These are phyloP conservation scores for Phialemoniopsis sp. DNA, from an alignment of 2,329 filamentous ascomycete genomes.

Conservation along the genomic window DNA sequence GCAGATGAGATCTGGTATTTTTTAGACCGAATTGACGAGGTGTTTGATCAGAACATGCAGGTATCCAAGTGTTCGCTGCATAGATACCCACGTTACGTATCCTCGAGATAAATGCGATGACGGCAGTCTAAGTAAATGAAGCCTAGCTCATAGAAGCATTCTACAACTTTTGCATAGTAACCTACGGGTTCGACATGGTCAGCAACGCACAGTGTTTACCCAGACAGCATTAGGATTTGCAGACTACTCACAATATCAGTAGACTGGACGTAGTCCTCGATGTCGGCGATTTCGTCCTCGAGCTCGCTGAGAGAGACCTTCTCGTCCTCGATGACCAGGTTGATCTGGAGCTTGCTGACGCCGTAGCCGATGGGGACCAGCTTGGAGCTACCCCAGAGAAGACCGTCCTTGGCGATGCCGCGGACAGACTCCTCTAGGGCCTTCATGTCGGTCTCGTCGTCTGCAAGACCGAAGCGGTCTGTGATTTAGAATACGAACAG, in stretches of 20 bases:
- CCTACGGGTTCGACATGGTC: no score
- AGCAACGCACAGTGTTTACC: no score
- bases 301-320: constrained; percentile 88
- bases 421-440: constrained; percentile 78
- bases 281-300: constrained; percentile 73
- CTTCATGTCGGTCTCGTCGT: constrained; percentile 91
- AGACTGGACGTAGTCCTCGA: constrained; percentile 96
- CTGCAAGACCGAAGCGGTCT: constrained; percentile 37
- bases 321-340: constrained; percentile 94
- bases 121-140: no score
- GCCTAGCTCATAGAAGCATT: no score
- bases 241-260: constrained; percentile 84
- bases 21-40: no score
- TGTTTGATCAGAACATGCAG: no score
- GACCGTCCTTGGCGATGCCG: constrained; percentile 83
- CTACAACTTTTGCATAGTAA: no score
- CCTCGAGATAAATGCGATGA: no score
- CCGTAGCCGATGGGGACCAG: constrained; percentile 89
- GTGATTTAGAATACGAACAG: constrained; percentile 8
- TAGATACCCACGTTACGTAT: no score
- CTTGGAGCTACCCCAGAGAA: constrained; percentile 92
- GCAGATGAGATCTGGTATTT: no score
- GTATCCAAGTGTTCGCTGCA: no score
- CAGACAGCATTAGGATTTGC: no score
- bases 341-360: constrained; percentile 99